Conservation (phyloP, 305 asterid species). For the Fraxinus sp. region DNA sequence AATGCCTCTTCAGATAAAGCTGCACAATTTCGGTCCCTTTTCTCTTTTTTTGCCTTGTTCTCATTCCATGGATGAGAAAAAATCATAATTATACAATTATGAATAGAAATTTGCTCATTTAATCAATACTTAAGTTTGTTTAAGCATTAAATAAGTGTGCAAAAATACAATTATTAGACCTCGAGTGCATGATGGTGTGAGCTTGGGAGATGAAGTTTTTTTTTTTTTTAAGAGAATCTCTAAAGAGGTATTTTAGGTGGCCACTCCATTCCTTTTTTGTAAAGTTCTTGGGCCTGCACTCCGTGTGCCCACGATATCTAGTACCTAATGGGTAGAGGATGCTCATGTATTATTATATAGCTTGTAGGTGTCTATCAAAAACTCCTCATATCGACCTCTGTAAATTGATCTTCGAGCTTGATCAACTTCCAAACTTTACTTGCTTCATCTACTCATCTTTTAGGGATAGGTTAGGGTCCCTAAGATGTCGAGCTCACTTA, state of each 20-base stretch:
- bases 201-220: not conserved
- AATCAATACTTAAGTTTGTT: no score
- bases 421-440: no score
- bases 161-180: not conserved
- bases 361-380: not conserved
- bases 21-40: no score
- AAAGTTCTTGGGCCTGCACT: not conserved
- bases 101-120: no score
- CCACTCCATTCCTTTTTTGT: not conserved
- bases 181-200: not conserved
- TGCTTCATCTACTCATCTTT: not conserved
- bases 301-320: not conserved
- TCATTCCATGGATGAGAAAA: no score
- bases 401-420: not conserved
- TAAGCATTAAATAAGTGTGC: no score
- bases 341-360: no score
- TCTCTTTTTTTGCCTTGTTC: no score
- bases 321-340: not conserved
- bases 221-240: no score
- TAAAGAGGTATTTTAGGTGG: not conserved
- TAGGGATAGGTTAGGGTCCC: not conserved
- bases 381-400: not conserved
- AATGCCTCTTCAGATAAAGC: no score
- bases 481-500: not conserved
- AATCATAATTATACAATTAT: no score